Evolutionary conservation across 1,284 basidiomycete species (phyloP), one percentile per base, ranked within the genome.

Genomic region (Ceratobasidium sp.): DNA sequence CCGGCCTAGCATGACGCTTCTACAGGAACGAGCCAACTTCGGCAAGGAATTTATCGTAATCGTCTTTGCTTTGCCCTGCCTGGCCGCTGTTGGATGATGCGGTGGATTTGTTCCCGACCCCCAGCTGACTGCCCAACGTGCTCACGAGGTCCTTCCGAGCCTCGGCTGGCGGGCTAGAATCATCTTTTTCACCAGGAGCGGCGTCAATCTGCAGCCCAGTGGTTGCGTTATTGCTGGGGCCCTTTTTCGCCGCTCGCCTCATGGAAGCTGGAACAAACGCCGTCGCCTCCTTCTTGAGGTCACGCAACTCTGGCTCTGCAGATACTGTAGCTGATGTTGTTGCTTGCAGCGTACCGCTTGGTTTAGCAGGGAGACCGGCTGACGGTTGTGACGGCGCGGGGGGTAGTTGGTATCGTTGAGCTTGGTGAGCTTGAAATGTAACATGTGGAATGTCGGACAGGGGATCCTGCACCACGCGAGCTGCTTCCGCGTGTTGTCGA

Each of bases 271-370:
- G 96, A 1, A 97, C 90, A 82, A 98, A 98, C 0, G 94, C 90
- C 0, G 95, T 96, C 8, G 93, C 91, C 83, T 98, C 96, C 84
- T 95, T 96, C 86, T 96, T 95, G 80, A 98, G 88, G 83, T 98
- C 94, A 30, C 96, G 92, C 62, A 98, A 84, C 82, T 95, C 88
- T 1, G 96, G 95, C 66, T 87, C 95, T 0, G 95, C 95, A 20
- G 90, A 92, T 75, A 97, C 90, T 0, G 90, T 93, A 0, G 94
- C 94, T 7, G 88, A 85, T 0, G 87, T 85, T 30, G 84, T 83
- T 14, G 84, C 78, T 18, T 82, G 79, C 41, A 81, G 80, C 41
- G 78, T 73, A 54, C 48, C 50, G 38, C 62, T 50, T 60, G 77
- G 57, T 69, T 75, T 68, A n/a, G 59, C 66, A 50, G 59, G 68